Base-by-base conservation (phyloP, 1,284 basidiomycete species). In the Ceratobasidium sp. region DNA sequence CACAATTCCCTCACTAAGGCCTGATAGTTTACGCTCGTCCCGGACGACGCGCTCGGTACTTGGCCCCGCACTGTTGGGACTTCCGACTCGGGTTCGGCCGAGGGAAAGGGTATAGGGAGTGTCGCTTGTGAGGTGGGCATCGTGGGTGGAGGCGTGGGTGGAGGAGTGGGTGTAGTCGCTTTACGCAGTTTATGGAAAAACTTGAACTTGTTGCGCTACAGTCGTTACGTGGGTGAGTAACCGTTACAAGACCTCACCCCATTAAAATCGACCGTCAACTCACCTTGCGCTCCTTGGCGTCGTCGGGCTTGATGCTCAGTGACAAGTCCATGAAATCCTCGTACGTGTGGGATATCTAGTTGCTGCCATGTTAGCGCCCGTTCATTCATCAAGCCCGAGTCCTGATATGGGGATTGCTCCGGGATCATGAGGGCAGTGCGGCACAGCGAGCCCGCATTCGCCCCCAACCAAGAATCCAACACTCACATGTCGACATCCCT, bases 241-340 rank as follows among this genome's bases (percentile, higher is more conserved):
- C 2, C 6, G 4, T 25, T 42, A 43, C 10, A 47, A 45, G 49
- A 40, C 13, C 7, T 25, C 22, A 10, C 47, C 47, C 4, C 47
- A 40, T 40, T 17, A 40, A 40, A 7, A 40, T 7, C 38, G 17
- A 40, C 8, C n/a, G 25, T 38, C 17, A 32, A 29, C 73, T 20
- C 43, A 77, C 78, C 74, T 87, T 92, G 65, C 86, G 82, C 72
- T 83, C 83, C 64, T 82, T 82, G 42, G 90, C 90, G 74, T 92
- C 88, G 72, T 93, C 91, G 1, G 89, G 86, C 76, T 92, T 90
- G 76, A 96, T 89, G 75, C 89, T 88, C 50, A 98, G 82, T 56
- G 92, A 93, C 73, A 98, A 87, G 78, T 97, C 95, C 77, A 92
- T 90, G 77, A 98, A 98, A 75, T 95, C 93, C 78, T 96, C 93